Percentiles rank a stretch among this genome's conserved stretches.
Evolutionary conservation across 495 filamentous ascomycete genomes (phyloP).

Genomic region (Mytilinidion resinicola): DNA sequence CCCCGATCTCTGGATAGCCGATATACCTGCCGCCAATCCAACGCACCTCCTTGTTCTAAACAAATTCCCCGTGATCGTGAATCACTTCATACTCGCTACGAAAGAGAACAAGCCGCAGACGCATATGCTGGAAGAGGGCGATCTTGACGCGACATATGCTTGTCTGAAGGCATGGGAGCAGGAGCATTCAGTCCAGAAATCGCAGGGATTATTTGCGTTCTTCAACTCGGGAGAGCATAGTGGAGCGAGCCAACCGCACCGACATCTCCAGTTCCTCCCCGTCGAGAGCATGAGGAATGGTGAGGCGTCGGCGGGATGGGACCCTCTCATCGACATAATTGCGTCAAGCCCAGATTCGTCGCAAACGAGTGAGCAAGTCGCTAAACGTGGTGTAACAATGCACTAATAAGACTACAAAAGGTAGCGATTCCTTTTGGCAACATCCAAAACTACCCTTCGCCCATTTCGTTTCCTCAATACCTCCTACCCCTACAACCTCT

Average conservation of each 20-base stretch:
- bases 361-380: background rate
- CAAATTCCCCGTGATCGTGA: constrained; percentile 72
- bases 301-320: constrained; percentile 39
- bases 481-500: constrained; percentile 36
- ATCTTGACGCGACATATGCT: constrained; percentile 58
- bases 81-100: constrained; percentile 77
- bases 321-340: constrained; percentile 45
- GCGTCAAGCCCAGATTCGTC: background rate
- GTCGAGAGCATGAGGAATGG: constrained; percentile 59
- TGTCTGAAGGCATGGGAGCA: constrained; percentile 59
- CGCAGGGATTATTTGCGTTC: constrained; percentile 59
- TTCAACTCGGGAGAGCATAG: constrained; percentile 75
- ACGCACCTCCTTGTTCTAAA: constrained; percentile 68
- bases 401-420: background rate
- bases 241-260: constrained; percentile 74
- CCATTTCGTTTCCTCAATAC: constrained; percentile 45
- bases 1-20: constrained; percentile 54
- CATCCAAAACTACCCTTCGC: constrained; percentile 44
- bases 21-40: constrained; percentile 45
- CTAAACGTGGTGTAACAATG: background rate
- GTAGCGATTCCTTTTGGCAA: constrained; percentile 24
- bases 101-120: constrained; percentile 60
- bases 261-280: constrained; percentile 73
- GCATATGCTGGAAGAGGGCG: constrained; percentile 56
- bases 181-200: constrained; percentile 8